Conservation (phyloP, 2,329 filamentous ascomycete genomes). For the Talaromyces sp. region DNA sequence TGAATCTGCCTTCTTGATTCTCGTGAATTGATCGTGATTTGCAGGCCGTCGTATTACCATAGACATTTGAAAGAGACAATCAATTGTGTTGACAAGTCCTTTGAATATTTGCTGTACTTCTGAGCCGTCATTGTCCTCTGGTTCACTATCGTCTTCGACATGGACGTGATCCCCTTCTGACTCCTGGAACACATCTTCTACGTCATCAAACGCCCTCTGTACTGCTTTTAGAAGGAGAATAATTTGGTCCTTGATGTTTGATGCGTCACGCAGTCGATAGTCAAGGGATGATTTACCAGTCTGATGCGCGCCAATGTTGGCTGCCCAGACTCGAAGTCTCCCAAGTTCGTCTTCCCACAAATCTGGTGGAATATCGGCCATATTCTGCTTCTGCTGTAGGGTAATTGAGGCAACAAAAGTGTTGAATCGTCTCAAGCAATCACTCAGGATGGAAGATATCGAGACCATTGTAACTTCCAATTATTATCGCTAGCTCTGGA, state of each 20-base stretch:
- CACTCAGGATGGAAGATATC: neutral
- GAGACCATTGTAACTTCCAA: neutral
- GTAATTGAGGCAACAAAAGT: neutral
- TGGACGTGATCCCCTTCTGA: neutral
- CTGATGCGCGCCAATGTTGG: neutral
- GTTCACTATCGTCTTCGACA: neutral
- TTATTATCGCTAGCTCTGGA: neutral
- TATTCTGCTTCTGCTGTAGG: neutral
- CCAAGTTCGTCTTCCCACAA: neutral
- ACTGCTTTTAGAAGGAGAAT: neutral
- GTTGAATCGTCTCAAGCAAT: neutral
- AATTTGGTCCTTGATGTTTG: neutral
- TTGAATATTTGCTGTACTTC: neutral
- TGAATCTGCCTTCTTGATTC: neutral
- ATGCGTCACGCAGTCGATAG: neutral
- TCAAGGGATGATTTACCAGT: neutral
- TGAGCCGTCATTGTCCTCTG: neutral
- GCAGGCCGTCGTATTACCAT: neutral
- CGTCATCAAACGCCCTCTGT: neutral
- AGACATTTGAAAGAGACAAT: neutral
- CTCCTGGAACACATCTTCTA: neutral
- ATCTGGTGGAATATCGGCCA: neutral
- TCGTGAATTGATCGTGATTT: neutral
- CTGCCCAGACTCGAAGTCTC: constrained; percentile 1
- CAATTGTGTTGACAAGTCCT: neutral